phyloP scores from a whole-genome alignment of 1,284 basidiomycete genomes.

The Leccinum brunneo-olivaceum region DNA sequence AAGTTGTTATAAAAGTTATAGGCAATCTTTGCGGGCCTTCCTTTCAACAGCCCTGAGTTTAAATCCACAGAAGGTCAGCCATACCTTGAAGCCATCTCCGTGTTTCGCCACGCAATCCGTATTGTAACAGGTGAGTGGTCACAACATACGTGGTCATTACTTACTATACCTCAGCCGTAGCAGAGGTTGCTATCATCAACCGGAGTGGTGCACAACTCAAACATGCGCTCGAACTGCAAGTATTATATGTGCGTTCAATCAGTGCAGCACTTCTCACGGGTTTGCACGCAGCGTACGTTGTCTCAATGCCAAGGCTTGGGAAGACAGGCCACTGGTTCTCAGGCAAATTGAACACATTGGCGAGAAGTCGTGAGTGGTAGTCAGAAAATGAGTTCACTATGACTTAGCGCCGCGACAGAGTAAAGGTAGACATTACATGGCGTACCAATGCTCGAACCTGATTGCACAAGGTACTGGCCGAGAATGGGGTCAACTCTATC shows the following conservation, averaged over 20 bases:
- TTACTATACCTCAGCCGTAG: conserved; percentile 44
- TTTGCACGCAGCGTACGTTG: conserved; percentile 53
- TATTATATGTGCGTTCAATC: neutral
- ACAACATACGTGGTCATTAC: neutral
- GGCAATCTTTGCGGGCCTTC: conserved; percentile 72
- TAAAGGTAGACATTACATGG: conserved; percentile 41
- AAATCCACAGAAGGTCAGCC: conserved; percentile 66
- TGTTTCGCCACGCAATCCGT: conserved; percentile 64
- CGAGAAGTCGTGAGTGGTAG: conserved; percentile 68
- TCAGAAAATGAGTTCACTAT: neutral
- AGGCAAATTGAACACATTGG: conserved; percentile 78
- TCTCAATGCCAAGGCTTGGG: conserved; percentile 76
- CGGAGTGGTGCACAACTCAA: conserved; percentile 59
- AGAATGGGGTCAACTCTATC: conserved; percentile 64
- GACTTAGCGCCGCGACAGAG: conserved; percentile 29
- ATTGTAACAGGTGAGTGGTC: conserved; percentile 52
- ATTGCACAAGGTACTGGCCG: conserved; percentile 55
- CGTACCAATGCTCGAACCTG: conserved; percentile 1
- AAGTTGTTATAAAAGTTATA: conserved; percentile 23
- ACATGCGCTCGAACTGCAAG: conserved; percentile 65
- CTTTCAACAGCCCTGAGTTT: conserved; percentile 59
- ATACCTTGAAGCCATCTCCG: conserved; percentile 53
- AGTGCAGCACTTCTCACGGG: conserved; percentile 6
- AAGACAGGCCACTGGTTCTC: conserved; percentile 72
- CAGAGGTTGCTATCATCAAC: conserved; percentile 64